Conservation (phyloP, 78 protist genomes). For the Monocercomonoides exilis region DNA sequence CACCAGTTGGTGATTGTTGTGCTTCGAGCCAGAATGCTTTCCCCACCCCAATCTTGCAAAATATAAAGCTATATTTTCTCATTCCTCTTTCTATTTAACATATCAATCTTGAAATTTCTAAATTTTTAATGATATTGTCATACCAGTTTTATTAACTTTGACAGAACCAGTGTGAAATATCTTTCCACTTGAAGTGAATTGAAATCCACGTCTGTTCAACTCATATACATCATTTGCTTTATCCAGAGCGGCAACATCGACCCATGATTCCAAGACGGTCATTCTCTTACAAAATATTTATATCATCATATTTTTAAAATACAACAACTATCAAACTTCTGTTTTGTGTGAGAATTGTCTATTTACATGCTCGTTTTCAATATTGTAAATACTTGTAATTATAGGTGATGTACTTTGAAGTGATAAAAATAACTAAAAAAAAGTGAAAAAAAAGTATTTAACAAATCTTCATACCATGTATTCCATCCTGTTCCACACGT, state of each 20-base stretch:
- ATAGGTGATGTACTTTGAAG: background rate
- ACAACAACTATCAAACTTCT: too few relatives aligned
- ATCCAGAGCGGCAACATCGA: constrained; percentile 1
- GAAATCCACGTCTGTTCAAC: background rate
- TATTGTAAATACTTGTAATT: background rate
- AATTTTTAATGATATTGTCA: background rate
- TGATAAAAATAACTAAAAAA: background rate
- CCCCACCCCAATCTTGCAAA: constrained; percentile 27
- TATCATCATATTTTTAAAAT: too few relatives aligned
- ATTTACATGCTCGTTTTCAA: background rate
- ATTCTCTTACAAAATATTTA: background rate
- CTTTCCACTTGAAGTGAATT: background rate
- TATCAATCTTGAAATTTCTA: background rate
- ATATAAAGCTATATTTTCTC: constrained; percentile 11
- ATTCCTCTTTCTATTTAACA: background rate
- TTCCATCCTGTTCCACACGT: background rate
- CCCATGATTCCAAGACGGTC: constrained; percentile 28
- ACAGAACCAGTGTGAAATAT: background rate
- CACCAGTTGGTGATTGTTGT: too few relatives aligned
- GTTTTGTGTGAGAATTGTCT: background rate
- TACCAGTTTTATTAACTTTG: background rate
- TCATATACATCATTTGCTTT: constrained; percentile 6
- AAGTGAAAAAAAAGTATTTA: background rate
- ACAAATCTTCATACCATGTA: background rate
- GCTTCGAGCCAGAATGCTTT: too few relatives aligned